Evolutionary conservation across 1,284 basidiomycete species (phyloP).

Genomic region (Boletus calvinii): DNA sequence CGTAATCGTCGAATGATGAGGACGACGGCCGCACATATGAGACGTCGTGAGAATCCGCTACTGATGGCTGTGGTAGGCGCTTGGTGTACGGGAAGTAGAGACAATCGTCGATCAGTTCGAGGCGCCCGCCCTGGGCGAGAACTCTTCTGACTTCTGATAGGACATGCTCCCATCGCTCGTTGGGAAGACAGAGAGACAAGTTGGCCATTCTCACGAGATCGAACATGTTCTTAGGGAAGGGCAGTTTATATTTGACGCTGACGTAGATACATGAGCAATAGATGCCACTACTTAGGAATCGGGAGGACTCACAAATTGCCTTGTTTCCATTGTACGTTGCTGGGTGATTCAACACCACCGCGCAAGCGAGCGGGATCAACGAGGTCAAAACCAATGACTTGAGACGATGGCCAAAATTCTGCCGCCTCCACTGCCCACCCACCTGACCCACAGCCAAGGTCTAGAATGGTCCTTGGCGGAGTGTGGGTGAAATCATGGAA

Average conservation of each 20-base stretch:
- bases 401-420: constrained; percentile 52
- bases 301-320: constrained; percentile 61
- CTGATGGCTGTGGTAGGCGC: constrained; percentile 17
- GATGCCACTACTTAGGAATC: not conserved
- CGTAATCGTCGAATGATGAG: constrained; percentile 18
- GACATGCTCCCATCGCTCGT: constrained; percentile 55
- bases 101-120: constrained; percentile 73
- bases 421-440: constrained; percentile 63
- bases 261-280: constrained; percentile 13
- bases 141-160: constrained; percentile 60
- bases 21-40: constrained; percentile 3
- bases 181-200: constrained; percentile 57
- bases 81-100: constrained; percentile 57
- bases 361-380: constrained; percentile 47
- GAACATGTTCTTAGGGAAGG: constrained; percentile 60
- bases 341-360: constrained; percentile 31
- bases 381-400: constrained; percentile 64
- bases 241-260: constrained; percentile 55
- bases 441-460: constrained; percentile 70
- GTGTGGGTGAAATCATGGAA: constrained; percentile 56
- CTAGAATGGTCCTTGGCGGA: constrained; percentile 57
- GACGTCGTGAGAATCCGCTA: constrained; percentile 1
- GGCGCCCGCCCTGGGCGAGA: constrained; percentile 54
- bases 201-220: constrained; percentile 72
- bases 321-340: constrained; percentile 54